Conservation (phyloP, 2,329 filamentous ascomycete species). For the Thielaviopsis musarum region DNA sequence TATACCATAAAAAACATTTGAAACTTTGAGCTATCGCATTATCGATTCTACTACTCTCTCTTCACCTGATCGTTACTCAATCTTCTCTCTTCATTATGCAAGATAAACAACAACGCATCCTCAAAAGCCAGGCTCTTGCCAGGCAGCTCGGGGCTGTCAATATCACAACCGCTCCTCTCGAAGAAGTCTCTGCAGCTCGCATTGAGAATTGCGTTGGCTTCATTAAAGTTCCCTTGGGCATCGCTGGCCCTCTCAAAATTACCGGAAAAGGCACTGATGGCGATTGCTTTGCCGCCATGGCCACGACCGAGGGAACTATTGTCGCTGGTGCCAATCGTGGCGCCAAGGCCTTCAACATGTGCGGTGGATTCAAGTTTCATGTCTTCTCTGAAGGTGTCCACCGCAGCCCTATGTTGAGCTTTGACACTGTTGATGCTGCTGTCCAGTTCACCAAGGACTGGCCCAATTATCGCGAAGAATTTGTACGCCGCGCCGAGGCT, state of each 20-base stretch:
- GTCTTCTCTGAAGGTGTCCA: not conserved
- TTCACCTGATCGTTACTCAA: not conserved
- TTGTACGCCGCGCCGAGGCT: not conserved
- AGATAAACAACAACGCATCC: not conserved
- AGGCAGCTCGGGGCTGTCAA: not conserved
- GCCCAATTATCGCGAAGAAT: not conserved
- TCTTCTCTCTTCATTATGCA: not conserved
- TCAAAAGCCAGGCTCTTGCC: not conserved
- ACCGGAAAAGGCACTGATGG: not conserved
- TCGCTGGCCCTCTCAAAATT: constrained; percentile 2
- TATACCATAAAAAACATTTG: too few relatives aligned
- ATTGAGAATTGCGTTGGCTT: constrained; percentile 7
- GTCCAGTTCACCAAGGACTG: constrained; percentile 1
- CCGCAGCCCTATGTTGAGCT: not conserved
- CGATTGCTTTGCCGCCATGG: not conserved
- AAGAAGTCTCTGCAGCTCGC: not conserved
- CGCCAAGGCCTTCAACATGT: constrained; percentile 3
- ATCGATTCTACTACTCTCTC: not conserved
- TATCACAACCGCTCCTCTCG: not conserved
- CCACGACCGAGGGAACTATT: constrained; percentile 2
- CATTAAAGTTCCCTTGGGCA: not conserved
- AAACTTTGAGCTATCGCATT: too few relatives aligned
- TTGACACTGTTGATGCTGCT: not conserved
- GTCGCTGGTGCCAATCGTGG: not conserved
- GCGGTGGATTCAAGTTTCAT: not conserved